Evolutionary conservation across 176 grass and related monocot genomes (phyloP).

Genomic region (bread wheat (Triticum aestivum)): IWGSC_CS_RefSeq_v2.1 NC_057795.1:398116789-398117288

Average conservation of each 20-base stretch:
- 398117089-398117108: constrained; percentile 5
- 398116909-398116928: too few relatives aligned
- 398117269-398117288: too few relatives aligned
- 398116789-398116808: constrained; percentile 47
- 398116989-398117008: constrained; percentile 56
- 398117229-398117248: too few relatives aligned
- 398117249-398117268: too few relatives aligned
- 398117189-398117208: too few relatives aligned
- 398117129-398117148: constrained; percentile 52
- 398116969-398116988: constrained; percentile 45
- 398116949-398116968: constrained; percentile 50
- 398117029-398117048: constrained; percentile 32
- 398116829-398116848: constrained; percentile 52
- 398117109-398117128: constrained; percentile 50
- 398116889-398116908: too few relatives aligned
- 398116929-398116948: constrained; percentile 36
- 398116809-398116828: constrained; percentile 36
- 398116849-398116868: constrained; percentile 29
- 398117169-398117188: too few relatives aligned
- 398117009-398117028: constrained; percentile 53
- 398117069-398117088: constrained; percentile 18
- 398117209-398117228: too few relatives aligned
- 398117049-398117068: constrained; percentile 36
- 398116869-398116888: too few relatives aligned
- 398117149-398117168: too few relatives aligned